Conservation (phyloP, 129 eudicot species). For the Flaveria robusta region DNA sequence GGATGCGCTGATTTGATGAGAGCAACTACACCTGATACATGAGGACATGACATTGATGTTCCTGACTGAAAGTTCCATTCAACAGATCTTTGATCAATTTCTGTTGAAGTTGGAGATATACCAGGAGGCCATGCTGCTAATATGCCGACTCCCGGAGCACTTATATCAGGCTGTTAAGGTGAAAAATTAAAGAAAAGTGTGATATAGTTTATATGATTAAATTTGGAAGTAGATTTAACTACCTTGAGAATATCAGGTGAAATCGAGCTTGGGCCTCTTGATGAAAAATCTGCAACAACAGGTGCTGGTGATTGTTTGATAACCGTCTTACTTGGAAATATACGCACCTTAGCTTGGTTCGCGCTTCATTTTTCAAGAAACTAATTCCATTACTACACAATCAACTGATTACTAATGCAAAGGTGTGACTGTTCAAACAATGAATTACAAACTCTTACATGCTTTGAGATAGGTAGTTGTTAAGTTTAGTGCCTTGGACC, state of each 20-base stretch:
- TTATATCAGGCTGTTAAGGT: slow-evolving; percentile 62
- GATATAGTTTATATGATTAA: not conserved
- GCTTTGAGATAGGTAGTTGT: slow-evolving; percentile 42
- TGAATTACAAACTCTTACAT: slow-evolving; percentile 32
- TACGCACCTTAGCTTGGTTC: slow-evolving; percentile 33
- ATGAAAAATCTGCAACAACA: slow-evolving; percentile 61
- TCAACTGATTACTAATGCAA: slow-evolving; percentile 7
- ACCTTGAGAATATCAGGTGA: slow-evolving; percentile 77
- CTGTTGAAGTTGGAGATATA: slow-evolving; percentile 54
- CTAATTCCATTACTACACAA: not conserved
- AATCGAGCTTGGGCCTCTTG: slow-evolving; percentile 81
- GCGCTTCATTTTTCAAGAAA: slow-evolving; percentile 35
- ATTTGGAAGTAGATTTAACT: not conserved
- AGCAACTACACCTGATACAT: slow-evolving; percentile 68
- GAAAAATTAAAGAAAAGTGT: not conserved
- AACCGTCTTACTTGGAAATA: slow-evolving; percentile 53
- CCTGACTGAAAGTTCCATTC: slow-evolving; percentile 67
- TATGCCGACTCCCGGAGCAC: slow-evolving; percentile 69
- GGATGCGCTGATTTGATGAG: slow-evolving; percentile 68
- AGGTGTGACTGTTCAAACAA: not conserved
- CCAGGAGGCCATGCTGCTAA: slow-evolving; percentile 78
- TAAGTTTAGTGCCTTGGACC: slow-evolving; percentile 58
- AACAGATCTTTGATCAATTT: slow-evolving; percentile 38
- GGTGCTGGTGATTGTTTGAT: slow-evolving; percentile 63
- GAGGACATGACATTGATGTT: slow-evolving; percentile 90